A percentile compares a stretch with the other conserved stretches of the same genome.
Evolutionary conservation across 306 rosid species (phyloP).

Genomic region (Macrotyloma uniflorum): DNA sequence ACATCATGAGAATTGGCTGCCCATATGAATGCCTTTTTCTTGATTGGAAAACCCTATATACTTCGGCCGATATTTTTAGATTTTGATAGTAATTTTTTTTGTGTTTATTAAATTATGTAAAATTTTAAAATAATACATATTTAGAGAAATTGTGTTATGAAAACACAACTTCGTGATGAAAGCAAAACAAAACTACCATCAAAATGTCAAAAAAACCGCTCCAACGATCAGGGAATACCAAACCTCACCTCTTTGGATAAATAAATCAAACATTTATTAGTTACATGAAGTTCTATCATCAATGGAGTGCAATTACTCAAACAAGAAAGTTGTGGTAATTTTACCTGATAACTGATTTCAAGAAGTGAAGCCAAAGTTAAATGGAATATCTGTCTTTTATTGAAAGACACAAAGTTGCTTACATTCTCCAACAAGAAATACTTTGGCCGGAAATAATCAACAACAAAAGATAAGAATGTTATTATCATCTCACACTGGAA

Average conservation of each 20-base stretch:
- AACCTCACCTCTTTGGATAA: slow-evolving; percentile 78
- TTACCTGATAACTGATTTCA: slow-evolving; percentile 98
- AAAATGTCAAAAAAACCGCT: too few species aligned
- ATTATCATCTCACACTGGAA: slow-evolving; percentile 98
- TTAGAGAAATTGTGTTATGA: too few species aligned
- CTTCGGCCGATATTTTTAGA: too few species aligned
- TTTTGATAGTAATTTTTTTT: too few species aligned
- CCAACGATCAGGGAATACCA: slow-evolving; percentile 94
- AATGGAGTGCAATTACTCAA: neutral
- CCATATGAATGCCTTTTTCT: slow-evolving; percentile 98
- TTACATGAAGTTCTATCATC: neutral
- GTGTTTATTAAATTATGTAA: too few species aligned
- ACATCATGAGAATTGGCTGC: slow-evolving; percentile 90
- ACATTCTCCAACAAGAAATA: slow-evolving; percentile 94
- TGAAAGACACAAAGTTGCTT: slow-evolving; percentile 89
- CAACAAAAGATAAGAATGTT: slow-evolving; percentile 94
- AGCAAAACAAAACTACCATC: too few species aligned
- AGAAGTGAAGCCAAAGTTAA: slow-evolving; percentile 91
- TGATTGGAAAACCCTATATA: slow-evolving; percentile 94
- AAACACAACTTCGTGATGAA: too few species aligned
- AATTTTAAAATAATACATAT: too few species aligned
- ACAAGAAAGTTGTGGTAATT: slow-evolving; percentile 16
- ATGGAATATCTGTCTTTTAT: slow-evolving; percentile 92
- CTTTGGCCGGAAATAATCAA: slow-evolving; percentile 94
- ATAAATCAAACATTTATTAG: slow-evolving; percentile 31